Evolutionary conservation across 1,139 yeast genomes (phyloP).

Genomic region (Geotrichum macrosporum): DNA sequence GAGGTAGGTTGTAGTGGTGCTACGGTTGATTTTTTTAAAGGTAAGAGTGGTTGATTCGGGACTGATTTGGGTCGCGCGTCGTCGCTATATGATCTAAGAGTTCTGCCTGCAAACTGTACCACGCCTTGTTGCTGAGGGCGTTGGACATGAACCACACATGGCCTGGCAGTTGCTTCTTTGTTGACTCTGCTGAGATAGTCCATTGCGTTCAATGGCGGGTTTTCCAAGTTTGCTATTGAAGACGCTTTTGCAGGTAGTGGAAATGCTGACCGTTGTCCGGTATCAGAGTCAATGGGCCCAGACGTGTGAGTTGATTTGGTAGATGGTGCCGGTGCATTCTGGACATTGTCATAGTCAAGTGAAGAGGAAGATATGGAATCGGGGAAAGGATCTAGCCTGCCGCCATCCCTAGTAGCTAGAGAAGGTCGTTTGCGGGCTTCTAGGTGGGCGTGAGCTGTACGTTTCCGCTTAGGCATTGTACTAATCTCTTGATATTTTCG

Average conservation of each 20-base stretch:
- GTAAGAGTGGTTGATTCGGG: constrained; percentile 9
- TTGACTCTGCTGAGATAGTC: constrained; percentile 30
- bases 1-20: background rate
- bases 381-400: too few species aligned
- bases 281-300: constrained; percentile 37
- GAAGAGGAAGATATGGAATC: too few species aligned
- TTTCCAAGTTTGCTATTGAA: constrained; percentile 9
- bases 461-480: too few species aligned
- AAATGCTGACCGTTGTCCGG: constrained; percentile 45
- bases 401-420: too few species aligned
- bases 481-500: too few species aligned
- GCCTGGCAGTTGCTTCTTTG: constrained; percentile 28
- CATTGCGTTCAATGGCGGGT: constrained; percentile 25
- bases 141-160: constrained; percentile 21
- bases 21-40: background rate
- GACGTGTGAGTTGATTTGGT: constrained; percentile 23
- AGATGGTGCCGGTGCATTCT: too few species aligned
- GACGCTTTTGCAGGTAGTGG: constrained; percentile 35
- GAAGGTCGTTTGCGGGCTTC: too few species aligned
- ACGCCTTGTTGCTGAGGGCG: constrained; percentile 2
- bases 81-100: constrained; percentile 8
- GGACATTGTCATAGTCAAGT: too few species aligned
- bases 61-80: constrained; percentile 5
- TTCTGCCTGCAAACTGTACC: constrained; percentile 7
- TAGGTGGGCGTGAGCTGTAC: too few species aligned